Base-by-base conservation (phyloP, 805 yeast species). In the Yarrowia hollandica region DNA sequence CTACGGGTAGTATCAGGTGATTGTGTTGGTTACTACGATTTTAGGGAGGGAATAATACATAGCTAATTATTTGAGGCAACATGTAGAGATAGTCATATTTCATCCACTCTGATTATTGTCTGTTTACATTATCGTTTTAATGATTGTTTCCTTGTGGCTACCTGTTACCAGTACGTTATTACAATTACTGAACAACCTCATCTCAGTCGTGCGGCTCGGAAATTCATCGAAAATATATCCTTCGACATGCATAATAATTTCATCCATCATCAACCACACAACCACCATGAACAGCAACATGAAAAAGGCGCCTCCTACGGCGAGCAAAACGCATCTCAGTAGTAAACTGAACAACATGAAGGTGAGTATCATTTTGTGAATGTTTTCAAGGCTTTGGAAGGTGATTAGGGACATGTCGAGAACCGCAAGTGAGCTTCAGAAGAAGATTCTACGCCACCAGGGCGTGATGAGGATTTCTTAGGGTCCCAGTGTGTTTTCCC, bases 311-410 rank as follows among this genome's bases (percentile, higher is more conserved):
- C 35, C 55, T 16, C 55, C 55, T 30, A 48, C 55, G 39, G 55
- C 55, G 30, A 48, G 55, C 39, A 48, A 48, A 48, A 48, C 39
- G 16, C 39, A 31, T 48, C 55, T 48, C 55, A 48, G 55, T 33
- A 33, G 39, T 15, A 48, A 48, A 48, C 55, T 48, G 55, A 48
- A 33, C 39, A 48, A 33, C 12, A 48, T 48, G 55, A 48, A 48
- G 55, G 55, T 48, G 52, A 44, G 52, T 19, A n/a, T 25, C 31
- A 23, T 12, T 18, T 39, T 18, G 23, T 10, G 42, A 12, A 15
- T 2, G 14, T 2, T 7, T 39, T 16, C 21, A 12, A 12, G 16
- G 25, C 14, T 9, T 16, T 16, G 12, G 22, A 34, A 15, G n/a
- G n/a, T n/a, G n/a, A n/a, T n/a, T n/a, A n/a, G n/a, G n/a, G n/a